Base-by-base conservation (phyloP, 2,329 filamentous ascomycete genomes). In the Fonsecaea multimorphosa region DNA sequence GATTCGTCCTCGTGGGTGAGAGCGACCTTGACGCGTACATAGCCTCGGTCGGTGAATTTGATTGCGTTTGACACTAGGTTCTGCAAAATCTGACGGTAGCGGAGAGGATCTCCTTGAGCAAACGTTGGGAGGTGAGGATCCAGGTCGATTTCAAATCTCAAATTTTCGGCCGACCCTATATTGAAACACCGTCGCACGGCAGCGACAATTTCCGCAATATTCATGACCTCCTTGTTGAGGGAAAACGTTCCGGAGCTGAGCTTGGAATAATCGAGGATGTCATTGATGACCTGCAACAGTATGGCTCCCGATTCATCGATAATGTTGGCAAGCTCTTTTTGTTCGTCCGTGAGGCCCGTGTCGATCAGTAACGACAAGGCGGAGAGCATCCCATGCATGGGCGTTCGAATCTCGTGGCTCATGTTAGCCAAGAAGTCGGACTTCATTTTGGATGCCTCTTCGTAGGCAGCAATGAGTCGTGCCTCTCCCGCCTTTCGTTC, bases 191-290 rank as follows among this genome's bases (percentile, higher is more conserved):
- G 59, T 36, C 59, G 58, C 3, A 68, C 68, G 14, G 69, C 65
- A 0, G 54, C 55, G 19, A 71, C 64, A 24, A 71, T 58, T 14
- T 67, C 63, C 22, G 63, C 38, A 32, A 70, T 58, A 24, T 68
- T 67, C 44, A 71, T 67, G 16, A 61, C 46, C 27, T 79, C 72
- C n/a, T 70, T 72, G 44, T 74, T 72, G 49, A 88, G 76, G 68
- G 81, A 79, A 64, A 88, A 76, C 34, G 83, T 76, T 69, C 86
- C 84, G 14, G 83, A 74, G 55, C 79, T 83, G 60, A 89, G 79
- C 69, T 88, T 89, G 9, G 86, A 88, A 72, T 87, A 89, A 75
- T 89, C 87, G n/a, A 89, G 79, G 53, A 89, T 87, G 66, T 88
- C 85, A 71, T 89, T 88, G 73, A 89, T 88, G 56, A 89, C 82